Evolutionary conservation across 164 flowering plant species (phyloP), one percentile per base, ranked within the genome.

Genomic region (Umbellularia californica): DNA sequence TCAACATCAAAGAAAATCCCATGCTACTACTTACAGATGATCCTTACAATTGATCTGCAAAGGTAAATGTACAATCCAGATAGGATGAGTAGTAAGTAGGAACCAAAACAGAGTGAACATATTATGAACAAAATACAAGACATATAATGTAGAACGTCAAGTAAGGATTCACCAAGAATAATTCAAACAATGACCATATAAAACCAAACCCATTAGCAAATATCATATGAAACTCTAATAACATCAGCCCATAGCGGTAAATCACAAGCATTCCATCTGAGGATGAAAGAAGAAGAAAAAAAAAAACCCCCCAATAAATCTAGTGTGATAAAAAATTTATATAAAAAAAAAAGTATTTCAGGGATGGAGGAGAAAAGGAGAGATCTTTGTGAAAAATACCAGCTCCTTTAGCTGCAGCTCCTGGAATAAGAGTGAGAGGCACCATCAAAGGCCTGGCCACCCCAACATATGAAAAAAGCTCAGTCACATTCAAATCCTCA

Each of bases 371-470:
- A 41, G 47, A 41, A 35, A 41, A 41, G 47, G 47, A 41, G 47
- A 41, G 47, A 41, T 41, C 47, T 41, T 41, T 65, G 68, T 3
- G 27, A 41, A 41, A 11, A 23, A 47, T 85, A 90, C 95, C 95
- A 25, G 97, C 97, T 78, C 94, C 89, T 84, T 84, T 88, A 0
- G 92, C 82, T 77, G 69, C 88, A 85, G 97, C 97, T 69, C 84
- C 84, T 6, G 70, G 81, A 75, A 92, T 88, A 67, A 92, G 90
- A 52, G 92, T 92, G 33, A 90, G 87, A 15, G 84, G 85, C 27
- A 92, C 97, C 86, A 85, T 80, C 66, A 90, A 51, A 76, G 87
- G 83, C 47, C 75, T 76, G 70, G 13, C 23, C 24, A 15, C 68
- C 27, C 27, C 83, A 17, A 50, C 47, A 27, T 24, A 51, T 3